Conservation (phyloP, 129 eudicot species). For the Flaveria robusta region DNA sequence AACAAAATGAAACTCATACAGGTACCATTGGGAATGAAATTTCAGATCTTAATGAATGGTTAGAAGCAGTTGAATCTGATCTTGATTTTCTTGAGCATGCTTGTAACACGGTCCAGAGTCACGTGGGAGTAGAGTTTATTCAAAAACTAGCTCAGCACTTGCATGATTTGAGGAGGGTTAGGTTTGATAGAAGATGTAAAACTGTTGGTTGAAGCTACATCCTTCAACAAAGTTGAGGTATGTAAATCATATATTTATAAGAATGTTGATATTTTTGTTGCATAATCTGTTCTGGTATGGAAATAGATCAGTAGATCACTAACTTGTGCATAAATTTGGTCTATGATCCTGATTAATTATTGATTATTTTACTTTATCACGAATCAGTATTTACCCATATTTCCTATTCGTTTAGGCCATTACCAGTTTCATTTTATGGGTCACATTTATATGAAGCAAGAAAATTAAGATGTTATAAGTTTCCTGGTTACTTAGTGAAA, state of each 20-base stretch:
- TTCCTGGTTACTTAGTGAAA: constrained; percentile 1
- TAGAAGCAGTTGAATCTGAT: constrained; percentile 66
- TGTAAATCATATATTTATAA: not conserved
- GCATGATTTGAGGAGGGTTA: constrained; percentile 54
- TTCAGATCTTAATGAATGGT: constrained; percentile 48
- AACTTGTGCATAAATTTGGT: not conserved
- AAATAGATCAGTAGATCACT: constrained; percentile 17
- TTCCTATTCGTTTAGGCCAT: not conserved
- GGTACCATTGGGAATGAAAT: constrained; percentile 51
- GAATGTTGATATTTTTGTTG: not conserved
- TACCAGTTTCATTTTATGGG: not conserved
- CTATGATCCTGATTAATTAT: not conserved
- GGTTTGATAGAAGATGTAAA: constrained; percentile 48
- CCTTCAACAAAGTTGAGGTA: constrained; percentile 32
- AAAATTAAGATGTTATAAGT: not conserved
- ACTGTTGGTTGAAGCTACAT: constrained; percentile 24
- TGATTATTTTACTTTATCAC: not conserved
- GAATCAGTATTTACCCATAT: not conserved
- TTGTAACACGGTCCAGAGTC: constrained; percentile 48
- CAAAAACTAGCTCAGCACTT: constrained; percentile 58
- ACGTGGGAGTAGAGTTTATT: constrained; percentile 53
- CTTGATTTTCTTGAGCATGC: constrained; percentile 56
- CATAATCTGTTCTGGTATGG: constrained; percentile 18
- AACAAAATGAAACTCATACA: constrained; percentile 27
- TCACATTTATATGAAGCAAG: constrained; percentile 13